A percentile compares a stretch with the other conserved stretches of the same genome.
Conservation (phyloP, 2,329 filamentous ascomycete species). For the Nemania bipapillata region DNA sequence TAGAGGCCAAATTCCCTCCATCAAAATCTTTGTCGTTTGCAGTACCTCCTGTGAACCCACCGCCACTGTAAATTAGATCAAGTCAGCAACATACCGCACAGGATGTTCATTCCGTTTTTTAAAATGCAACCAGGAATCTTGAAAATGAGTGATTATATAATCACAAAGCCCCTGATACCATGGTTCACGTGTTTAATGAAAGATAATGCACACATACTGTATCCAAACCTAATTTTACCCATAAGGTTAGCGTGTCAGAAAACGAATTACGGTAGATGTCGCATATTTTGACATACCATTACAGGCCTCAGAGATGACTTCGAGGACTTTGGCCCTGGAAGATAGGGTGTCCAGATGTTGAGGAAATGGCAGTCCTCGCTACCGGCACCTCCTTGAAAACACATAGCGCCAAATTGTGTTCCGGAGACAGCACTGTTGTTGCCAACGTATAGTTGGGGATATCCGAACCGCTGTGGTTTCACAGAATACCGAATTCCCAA, state of each 20-base stretch:
- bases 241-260: no score
- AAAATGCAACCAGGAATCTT: neutral
- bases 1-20: conserved; percentile 66
- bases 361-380: conserved; percentile 61
- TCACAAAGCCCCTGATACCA: neutral
- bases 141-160: neutral
- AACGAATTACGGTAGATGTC: no score
- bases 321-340: conserved; percentile 49
- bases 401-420: conserved; percentile 53
- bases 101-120: neutral
- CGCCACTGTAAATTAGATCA: conserved; percentile 53
- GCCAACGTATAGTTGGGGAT: conserved; percentile 56
- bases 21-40: conserved; percentile 57
- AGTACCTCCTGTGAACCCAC: conserved; percentile 64
- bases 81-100: conserved; percentile 7
- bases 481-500: conserved; percentile 61
- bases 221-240: conserved; percentile 37
- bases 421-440: conserved; percentile 51
- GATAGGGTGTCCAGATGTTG: conserved; percentile 58
- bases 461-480: conserved; percentile 58
- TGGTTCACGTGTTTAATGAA: no score
- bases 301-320: conserved; percentile 52
- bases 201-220: conserved; percentile 33
- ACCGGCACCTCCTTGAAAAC: conserved; percentile 54
- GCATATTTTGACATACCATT: conserved; percentile 41